Evolutionary conservation across 371 early-diverging fungal genomes (phyloP).

Genomic region (Smittium culicis): DNA sequence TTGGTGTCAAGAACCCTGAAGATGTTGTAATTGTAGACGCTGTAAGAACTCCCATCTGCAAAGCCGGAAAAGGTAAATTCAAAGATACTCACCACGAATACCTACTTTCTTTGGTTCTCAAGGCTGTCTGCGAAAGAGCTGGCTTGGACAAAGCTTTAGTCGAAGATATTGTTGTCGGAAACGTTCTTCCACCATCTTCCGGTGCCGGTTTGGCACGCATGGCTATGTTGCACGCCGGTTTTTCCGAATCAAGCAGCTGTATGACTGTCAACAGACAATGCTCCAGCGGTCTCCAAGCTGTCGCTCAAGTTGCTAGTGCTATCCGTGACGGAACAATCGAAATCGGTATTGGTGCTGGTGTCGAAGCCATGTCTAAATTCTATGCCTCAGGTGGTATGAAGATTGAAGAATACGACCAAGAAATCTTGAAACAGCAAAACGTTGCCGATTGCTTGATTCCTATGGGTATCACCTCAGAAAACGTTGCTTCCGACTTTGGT

Average conservation of each 20-base stretch:
- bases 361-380: slow-evolving; percentile 93
- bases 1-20: slow-evolving; percentile 67
- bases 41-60: slow-evolving; percentile 81
- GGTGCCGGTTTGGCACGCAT: slow-evolving; percentile 90
- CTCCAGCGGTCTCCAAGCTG: slow-evolving; percentile 92
- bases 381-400: slow-evolving; percentile 46
- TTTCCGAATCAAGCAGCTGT: slow-evolving; percentile 70
- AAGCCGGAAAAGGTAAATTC: slow-evolving; percentile 87
- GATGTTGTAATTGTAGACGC: slow-evolving; percentile 78
- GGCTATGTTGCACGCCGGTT: slow-evolving; percentile 90
- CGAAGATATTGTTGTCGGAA: slow-evolving; percentile 91
- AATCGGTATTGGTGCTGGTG: slow-evolving; percentile 94
- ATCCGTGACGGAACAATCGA: slow-evolving; percentile 87
- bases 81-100: slow-evolving; percentile 84
- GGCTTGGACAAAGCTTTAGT: slow-evolving; percentile 78
- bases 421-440: slow-evolving; percentile 49
- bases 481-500: slow-evolving; percentile 76
- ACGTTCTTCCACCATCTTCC: slow-evolving; percentile 81
- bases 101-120: slow-evolving; percentile 72
- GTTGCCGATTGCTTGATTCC: slow-evolving; percentile 71
- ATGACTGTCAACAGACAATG: slow-evolving; percentile 93
- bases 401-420: slow-evolving; percentile 48
- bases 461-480: slow-evolving; percentile 93
- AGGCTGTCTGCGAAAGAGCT: slow-evolving; percentile 60
- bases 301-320: slow-evolving; percentile 75